Evolutionary conservation across 768 basidiomycete species (phyloP).

Genomic region (Naganishia vaughanmartiniae): DNA sequence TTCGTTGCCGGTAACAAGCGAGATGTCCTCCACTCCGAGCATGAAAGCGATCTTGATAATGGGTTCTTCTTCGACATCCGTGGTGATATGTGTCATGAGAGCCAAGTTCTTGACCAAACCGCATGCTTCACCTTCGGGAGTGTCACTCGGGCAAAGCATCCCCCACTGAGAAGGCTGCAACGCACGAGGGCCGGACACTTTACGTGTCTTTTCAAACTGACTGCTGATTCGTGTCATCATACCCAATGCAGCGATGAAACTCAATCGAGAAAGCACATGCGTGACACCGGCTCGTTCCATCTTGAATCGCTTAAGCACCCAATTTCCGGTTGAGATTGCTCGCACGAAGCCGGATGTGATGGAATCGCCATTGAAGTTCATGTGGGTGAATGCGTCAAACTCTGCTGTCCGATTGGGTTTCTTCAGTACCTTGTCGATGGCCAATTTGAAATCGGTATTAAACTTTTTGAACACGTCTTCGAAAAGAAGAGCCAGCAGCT

Average conservation of each 20-base stretch:
- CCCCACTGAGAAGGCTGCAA: slow-evolving; percentile 99
- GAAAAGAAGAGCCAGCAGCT: slow-evolving; percentile 88
- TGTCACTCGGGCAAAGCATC: slow-evolving; percentile 95
- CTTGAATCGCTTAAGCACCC: slow-evolving; percentile 98
- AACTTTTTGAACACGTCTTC: slow-evolving; percentile 99
- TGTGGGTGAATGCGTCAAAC: slow-evolving; percentile 83
- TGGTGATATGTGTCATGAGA: slow-evolving; percentile 99
- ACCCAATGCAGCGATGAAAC: slow-evolving; percentile 93
- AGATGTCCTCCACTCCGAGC: slow-evolving; percentile 98
- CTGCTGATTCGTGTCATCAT: slow-evolving; percentile 99
- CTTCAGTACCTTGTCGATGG: slow-evolving; percentile 95
- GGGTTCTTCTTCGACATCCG: slow-evolving; percentile 94
- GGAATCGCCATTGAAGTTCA: slow-evolving; percentile 94
- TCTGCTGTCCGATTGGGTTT: slow-evolving; percentile 91
- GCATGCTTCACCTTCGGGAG: slow-evolving; percentile 98
- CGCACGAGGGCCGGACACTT: slow-evolving; percentile 95
- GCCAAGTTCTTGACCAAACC: slow-evolving; percentile 98
- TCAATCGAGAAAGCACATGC: slow-evolving; percentile 89
- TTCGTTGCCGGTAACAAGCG: slow-evolving; percentile 85
- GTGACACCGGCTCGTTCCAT: slow-evolving; percentile 99
- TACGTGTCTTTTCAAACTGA: slow-evolving; percentile 98
- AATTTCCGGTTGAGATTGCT: slow-evolving; percentile 97
- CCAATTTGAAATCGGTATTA: slow-evolving; percentile 88
- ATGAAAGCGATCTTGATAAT: slow-evolving; percentile 83
- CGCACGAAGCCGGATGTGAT: slow-evolving; percentile 94